phyloP scores from a whole-genome alignment of 1,284 basidiomycete species.

The Trichosporon sp. region DNA sequence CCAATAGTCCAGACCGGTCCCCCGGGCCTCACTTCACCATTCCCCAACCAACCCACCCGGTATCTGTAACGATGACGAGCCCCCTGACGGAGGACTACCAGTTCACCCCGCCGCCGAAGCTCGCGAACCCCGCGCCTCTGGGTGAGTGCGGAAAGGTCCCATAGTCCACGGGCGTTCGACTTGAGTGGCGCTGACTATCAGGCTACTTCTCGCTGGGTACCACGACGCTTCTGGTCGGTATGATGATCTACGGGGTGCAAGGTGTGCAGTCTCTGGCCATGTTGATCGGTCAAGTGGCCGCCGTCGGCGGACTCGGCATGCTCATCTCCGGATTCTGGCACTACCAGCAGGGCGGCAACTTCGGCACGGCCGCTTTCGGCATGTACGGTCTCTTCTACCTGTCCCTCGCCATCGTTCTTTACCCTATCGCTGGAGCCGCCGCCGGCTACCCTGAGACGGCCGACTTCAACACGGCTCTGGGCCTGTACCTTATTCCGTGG shows the following conservation, averaged over 20 bases:
- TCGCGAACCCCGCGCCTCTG: conserved; percentile 8
- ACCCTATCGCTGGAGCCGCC: conserved; percentile 9
- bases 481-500: conserved; percentile 14
- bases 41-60: background rate
- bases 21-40: background rate
- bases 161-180: too few species aligned
- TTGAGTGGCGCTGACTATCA: background rate
- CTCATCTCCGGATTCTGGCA: conserved; percentile 17
- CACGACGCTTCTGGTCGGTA: conserved; percentile 15
- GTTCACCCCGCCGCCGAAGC: background rate
- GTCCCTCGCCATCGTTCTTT: conserved; percentile 13
- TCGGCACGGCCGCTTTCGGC: conserved; percentile 14
- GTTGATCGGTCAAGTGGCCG: conserved; percentile 11
- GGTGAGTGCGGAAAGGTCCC: background rate
- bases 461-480: conserved; percentile 17
- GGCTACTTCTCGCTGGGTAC: conserved; percentile 16
- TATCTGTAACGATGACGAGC: background rate
- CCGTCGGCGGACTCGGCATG: conserved; percentile 17
- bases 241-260: conserved; percentile 11
- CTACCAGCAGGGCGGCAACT: conserved; percentile 16
- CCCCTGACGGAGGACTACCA: background rate
- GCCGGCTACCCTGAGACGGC: conserved; percentile 4
- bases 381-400: conserved; percentile 20
- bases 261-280: conserved; percentile 6
- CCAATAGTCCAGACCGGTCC: background rate